phyloP scores from a whole-genome alignment of 805 yeast species.

The Barnettozyma salicaria region DNA sequence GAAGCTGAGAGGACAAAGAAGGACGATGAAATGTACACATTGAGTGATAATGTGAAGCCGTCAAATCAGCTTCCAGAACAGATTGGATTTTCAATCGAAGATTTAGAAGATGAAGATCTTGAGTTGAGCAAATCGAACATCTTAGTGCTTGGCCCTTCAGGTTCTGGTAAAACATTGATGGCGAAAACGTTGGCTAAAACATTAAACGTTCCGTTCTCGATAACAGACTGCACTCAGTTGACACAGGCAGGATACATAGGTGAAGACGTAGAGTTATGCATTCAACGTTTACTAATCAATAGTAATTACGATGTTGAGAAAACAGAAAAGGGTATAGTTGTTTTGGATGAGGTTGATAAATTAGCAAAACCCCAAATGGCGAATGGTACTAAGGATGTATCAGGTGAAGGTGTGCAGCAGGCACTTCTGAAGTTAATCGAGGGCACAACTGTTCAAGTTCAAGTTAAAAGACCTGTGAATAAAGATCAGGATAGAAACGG shows the following conservation, averaged over 20 bases:
- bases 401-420: conserved; percentile 65
- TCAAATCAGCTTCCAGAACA: conserved; percentile 28
- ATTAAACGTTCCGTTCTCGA: conserved; percentile 50
- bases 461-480: conserved; percentile 38
- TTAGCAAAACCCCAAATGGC: conserved; percentile 43
- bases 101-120: conserved; percentile 33
- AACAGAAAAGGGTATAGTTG: conserved; percentile 53
- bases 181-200: conserved; percentile 49
- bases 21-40: conserved; percentile 26
- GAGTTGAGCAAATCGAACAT: conserved; percentile 52
- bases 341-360: conserved; percentile 55
- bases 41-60: conserved; percentile 20
- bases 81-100: conserved; percentile 22
- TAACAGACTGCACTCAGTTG: conserved; percentile 55
- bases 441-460: conserved; percentile 47
- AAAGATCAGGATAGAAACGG: conserved; percentile 25
- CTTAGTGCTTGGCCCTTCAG: conserved; percentile 53
- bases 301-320: conserved; percentile 46
- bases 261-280: conserved; percentile 54
- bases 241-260: conserved; percentile 65
- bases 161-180: conserved; percentile 54
- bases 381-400: conserved; percentile 48
- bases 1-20: conserved; percentile 25
- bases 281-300: conserved; percentile 44
- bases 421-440: conserved; percentile 51